Conservation (phyloP, 2,329 filamentous ascomycete genomes). For the Fusarium mangiferae region DNA sequence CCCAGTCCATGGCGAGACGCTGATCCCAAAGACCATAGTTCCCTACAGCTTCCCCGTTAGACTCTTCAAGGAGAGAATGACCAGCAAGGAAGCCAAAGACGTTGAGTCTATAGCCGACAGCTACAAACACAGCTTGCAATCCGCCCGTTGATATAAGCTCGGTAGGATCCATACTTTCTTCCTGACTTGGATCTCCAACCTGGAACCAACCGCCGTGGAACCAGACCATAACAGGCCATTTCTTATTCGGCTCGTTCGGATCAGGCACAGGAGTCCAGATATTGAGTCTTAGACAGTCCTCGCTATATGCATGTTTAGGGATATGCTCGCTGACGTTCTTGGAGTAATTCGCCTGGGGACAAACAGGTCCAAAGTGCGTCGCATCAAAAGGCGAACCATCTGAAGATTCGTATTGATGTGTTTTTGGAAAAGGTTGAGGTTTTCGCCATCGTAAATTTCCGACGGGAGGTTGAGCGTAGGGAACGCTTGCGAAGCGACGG, state of each 20-base stretch:
- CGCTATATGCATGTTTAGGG: slow-evolving; percentile 6
- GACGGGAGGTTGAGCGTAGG: slow-evolving; percentile 53
- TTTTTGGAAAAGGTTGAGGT: not conserved
- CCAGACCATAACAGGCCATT: slow-evolving; percentile 50
- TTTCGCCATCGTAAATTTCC: not conserved
- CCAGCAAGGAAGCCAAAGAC: slow-evolving; percentile 16
- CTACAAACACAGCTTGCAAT: slow-evolving; percentile 1
- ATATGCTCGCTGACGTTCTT: slow-evolving; percentile 20
- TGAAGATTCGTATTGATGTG: not conserved
- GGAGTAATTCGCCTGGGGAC: slow-evolving; percentile 11
- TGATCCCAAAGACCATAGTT: slow-evolving; percentile 20
- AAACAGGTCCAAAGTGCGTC: not conserved
- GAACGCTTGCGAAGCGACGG: slow-evolving; percentile 49
- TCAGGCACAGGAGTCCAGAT: slow-evolving; percentile 9
- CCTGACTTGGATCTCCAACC: slow-evolving; percentile 56
- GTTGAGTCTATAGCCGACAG: slow-evolving; percentile 3
- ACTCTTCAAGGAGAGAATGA: not conserved
- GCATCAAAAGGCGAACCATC: not conserved
- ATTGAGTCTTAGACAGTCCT: not conserved
- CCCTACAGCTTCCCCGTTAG: not conserved
- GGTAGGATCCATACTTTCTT: slow-evolving; percentile 54
- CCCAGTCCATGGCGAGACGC: slow-evolving; percentile 19
- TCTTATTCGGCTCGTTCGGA: not conserved
- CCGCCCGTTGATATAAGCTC: slow-evolving; percentile 51
- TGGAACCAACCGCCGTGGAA: slow-evolving; percentile 60